phyloP scores from a whole-genome alignment of 176 grass and related monocot genomes.

The Triticum dicoccoides region DNA sequence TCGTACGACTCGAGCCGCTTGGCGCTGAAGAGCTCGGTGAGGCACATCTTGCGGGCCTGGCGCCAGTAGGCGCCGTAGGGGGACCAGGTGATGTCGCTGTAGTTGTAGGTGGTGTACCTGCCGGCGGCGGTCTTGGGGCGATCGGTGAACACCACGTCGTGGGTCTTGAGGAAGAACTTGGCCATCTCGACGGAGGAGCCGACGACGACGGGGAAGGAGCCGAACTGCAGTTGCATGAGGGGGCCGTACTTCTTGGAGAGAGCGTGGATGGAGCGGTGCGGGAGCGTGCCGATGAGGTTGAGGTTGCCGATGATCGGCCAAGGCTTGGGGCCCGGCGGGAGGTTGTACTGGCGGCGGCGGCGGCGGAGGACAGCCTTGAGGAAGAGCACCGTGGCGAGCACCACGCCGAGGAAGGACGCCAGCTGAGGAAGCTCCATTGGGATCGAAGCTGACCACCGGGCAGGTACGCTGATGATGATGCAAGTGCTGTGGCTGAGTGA shows the following conservation, averaged over 20 bases:
- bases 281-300: constrained; percentile 57
- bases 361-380: no score
- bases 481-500: no score
- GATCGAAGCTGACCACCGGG: no score
- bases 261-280: constrained; percentile 71
- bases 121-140: constrained; percentile 64
- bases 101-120: constrained; percentile 79
- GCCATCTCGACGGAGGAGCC: constrained; percentile 69
- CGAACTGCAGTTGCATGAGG: constrained; percentile 57
- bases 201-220: constrained; percentile 59
- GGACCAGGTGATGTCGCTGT: constrained; percentile 73
- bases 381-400: no score
- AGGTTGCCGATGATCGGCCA: constrained; percentile 85
- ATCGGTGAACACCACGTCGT: constrained; percentile 62
- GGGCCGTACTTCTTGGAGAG: constrained; percentile 55
- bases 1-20: constrained; percentile 71
- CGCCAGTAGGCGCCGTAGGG: constrained; percentile 80
- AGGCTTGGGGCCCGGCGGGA: constrained; percentile 58
- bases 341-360: constrained; percentile 39
- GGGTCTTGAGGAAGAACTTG: constrained; percentile 75
- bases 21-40: constrained; percentile 84
- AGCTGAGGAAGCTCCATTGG: no score
- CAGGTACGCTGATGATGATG: no score
- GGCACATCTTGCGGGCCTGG: constrained; percentile 74
- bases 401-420: no score